Evolutionary conservation across 805 yeast species (phyloP), one percentile per base, ranked within the genome.

Genomic region (Sugiyamaella chiloensis): DNA sequence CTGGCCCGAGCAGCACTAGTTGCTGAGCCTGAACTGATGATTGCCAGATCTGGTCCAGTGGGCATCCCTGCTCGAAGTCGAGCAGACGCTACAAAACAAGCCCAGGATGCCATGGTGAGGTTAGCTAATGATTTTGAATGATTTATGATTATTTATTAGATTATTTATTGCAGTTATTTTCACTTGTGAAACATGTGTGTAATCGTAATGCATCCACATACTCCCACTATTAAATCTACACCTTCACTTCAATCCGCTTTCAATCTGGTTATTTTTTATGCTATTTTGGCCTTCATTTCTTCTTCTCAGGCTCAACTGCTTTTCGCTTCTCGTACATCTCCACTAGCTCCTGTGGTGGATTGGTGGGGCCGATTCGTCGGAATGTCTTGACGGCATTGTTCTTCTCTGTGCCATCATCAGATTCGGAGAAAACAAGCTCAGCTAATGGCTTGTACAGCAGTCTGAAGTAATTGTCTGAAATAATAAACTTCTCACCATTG

Each of bases 321-420:
- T 48, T 47, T 29, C 59, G 43, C 29, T 24, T 46, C 39, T 29
- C 26, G 52, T 56, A 62, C 32, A 56, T 47, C 31, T 56, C 60
- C 31, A 30, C 14, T 27, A 63, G 48, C 40, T 29, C 42, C n/a
- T 44, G 41, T 1, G 64, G 54, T 16, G 60, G 62, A 16, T 54
- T 49, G 9, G 56, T 20, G 16, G 60, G 64, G 14, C 68, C 67
- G 23, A 23, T 52, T 23, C 53, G 51, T 21, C 66, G 55, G 57
- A 60, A 56, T 7, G 55, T 43, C 42, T 55, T 53, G 40, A 60
- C 40, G 20, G 44, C 23, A 19, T 43, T 43, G 21, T 36, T n/a
- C 40, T 39, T 41, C 21, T 34, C 37, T 3, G 37, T 34, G 27
- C 11, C 31, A 19, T 24, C 42, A n/a, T 42, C 49, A 5, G 24